These are phyloP conservation scores for Sarocladiaceae sp. DNA, from an alignment of 2,329 filamentous ascomycete species.

Conservation along the genomic window DNA sequence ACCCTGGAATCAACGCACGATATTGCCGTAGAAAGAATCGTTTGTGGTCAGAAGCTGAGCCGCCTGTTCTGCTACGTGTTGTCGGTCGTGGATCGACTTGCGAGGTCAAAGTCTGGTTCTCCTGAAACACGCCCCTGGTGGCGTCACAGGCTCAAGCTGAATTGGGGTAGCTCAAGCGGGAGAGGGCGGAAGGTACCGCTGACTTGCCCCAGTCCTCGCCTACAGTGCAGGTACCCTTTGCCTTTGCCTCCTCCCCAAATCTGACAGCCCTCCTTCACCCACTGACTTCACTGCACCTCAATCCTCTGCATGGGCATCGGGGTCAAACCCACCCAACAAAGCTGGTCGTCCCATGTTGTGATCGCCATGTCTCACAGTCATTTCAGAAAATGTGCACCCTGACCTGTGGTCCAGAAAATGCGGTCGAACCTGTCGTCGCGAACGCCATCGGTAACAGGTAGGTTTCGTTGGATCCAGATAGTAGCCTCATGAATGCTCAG, in stretches of 20 bases:
- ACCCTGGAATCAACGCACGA: too few species aligned
- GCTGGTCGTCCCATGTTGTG: background rate
- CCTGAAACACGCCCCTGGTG: slow-evolving; percentile 10
- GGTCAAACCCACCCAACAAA: too few species aligned
- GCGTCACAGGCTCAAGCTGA: background rate
- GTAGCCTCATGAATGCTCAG: too few species aligned
- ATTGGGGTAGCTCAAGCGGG: background rate
- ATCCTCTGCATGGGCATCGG: too few species aligned
- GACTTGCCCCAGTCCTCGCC: too few species aligned
- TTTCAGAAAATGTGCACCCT: background rate
- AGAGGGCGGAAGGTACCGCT: background rate
- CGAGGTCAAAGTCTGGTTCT: slow-evolving; percentile 9
- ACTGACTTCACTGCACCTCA: background rate
- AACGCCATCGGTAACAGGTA: background rate
- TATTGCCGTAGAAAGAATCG: too few species aligned
- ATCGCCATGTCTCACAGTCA: slow-evolving; percentile 1
- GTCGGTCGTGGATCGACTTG: background rate
- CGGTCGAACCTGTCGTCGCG: background rate
- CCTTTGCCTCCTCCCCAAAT: background rate
- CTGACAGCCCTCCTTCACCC: background rate
- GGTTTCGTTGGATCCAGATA: slow-evolving; percentile 4
- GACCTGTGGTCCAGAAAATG: too few species aligned
- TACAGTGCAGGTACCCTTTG: too few species aligned
- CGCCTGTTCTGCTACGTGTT: too few species aligned
- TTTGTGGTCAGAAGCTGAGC: too few species aligned